These are phyloP conservation scores for Penium margaritaceum DNA, from an alignment of 139 green algal species.

Conservation along the genomic window DNA sequence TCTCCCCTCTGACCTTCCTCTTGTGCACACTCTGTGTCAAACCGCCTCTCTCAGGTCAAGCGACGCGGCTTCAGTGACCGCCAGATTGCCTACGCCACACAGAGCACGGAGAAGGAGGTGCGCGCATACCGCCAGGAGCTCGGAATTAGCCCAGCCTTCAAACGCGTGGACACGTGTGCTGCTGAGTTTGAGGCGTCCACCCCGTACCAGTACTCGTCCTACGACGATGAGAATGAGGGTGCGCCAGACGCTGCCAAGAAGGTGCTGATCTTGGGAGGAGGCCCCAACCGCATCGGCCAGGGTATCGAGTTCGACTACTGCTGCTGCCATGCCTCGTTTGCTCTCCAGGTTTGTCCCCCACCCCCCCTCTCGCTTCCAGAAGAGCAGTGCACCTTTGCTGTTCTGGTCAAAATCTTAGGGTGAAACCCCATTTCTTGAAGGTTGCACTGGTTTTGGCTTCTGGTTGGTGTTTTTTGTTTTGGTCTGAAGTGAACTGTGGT, in stretches of 20 bases:
- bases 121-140: constrained; percentile 45
- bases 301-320: constrained; percentile 99
- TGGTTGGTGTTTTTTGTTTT: too few relatives aligned
- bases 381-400: too few relatives aligned
- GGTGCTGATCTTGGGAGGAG: constrained; percentile 96
- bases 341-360: constrained; percentile 62
- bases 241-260: constrained; percentile 59
- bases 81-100: constrained; percentile 66
- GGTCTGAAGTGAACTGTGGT: too few relatives aligned
- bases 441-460: too few relatives aligned
- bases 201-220: constrained; percentile 85
- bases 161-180: constrained; percentile 97
- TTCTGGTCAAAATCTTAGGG: too few relatives aligned
- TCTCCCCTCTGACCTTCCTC: too few relatives aligned
- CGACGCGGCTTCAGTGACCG: constrained; percentile 76
- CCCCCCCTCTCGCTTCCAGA: too few relatives aligned
- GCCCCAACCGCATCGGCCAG: constrained; percentile 98
- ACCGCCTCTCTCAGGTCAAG: too few relatives aligned
- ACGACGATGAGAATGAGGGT: constrained; percentile 83
- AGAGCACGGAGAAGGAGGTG: constrained; percentile 35
- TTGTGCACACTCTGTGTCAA: too few relatives aligned
- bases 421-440: too few relatives aligned
- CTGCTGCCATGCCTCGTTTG: constrained; percentile 97
- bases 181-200: constrained; percentile 96
- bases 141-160: constrained; percentile 75